Percentiles rank a stretch among this genome's conserved stretches.
Conservation (phyloP, 139 green algal genomes). For the Tetraselmis striata region DNA sequence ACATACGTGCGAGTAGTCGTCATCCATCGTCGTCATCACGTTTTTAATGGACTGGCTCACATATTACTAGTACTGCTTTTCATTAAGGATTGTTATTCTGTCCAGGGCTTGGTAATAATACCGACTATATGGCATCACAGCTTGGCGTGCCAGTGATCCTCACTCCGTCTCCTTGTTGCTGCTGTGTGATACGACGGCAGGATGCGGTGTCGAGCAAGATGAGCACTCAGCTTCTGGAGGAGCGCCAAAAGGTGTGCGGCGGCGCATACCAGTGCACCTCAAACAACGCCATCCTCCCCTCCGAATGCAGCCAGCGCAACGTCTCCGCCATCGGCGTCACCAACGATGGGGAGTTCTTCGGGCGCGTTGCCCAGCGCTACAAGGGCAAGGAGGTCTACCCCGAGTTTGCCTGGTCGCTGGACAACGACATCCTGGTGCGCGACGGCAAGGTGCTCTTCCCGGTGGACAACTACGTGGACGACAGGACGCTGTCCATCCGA, state of each 20-base stretch:
- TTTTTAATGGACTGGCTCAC: too few relatives aligned
- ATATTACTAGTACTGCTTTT: too few relatives aligned
- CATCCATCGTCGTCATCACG: too few relatives aligned
- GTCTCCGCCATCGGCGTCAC: not conserved
- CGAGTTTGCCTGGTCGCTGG: not conserved
- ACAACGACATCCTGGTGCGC: not conserved
- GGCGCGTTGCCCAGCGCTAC: not conserved
- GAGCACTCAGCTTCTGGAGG: not conserved
- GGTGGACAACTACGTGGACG: not conserved
- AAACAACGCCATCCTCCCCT: not conserved
- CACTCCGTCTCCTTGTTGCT: too few relatives aligned
- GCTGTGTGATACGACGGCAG: not conserved
- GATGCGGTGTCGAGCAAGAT: not conserved
- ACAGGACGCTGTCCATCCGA: not conserved
- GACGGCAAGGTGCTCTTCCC: not conserved
- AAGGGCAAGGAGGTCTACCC: not conserved
- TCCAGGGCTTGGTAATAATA: too few relatives aligned
- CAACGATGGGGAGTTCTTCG: not conserved
- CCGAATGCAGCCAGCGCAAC: not conserved
- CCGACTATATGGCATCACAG: too few relatives aligned
- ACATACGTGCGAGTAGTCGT: too few relatives aligned
- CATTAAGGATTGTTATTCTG: too few relatives aligned
- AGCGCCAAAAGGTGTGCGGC: not conserved
- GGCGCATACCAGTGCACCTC: not conserved
- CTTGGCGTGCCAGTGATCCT: too few relatives aligned